Evolutionary conservation across 2,329 filamentous ascomycete genomes (phyloP).

Genomic region (Emericellopsis cladophorae): DNA sequence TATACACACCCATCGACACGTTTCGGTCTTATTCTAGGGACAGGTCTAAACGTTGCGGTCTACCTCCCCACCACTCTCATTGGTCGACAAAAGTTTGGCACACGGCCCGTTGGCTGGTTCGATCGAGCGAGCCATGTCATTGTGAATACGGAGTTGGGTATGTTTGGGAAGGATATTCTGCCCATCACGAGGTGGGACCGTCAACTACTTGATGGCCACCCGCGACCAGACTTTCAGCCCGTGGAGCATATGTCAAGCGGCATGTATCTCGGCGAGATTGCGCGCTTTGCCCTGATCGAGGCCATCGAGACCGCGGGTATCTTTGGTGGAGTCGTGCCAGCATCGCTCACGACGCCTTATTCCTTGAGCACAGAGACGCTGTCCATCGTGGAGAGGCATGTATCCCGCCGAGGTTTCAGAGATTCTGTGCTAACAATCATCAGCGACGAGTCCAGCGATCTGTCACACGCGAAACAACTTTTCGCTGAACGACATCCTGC

Average conservation of each 20-base stretch:
- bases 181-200: slow-evolving; percentile 50
- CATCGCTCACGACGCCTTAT: slow-evolving; percentile 38
- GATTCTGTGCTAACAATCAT: background rate
- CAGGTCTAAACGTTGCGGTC: slow-evolving; percentile 53
- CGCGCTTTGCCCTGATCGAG: slow-evolving; percentile 43
- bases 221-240: slow-evolving; percentile 47
- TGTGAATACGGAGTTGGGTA: slow-evolving; percentile 54
- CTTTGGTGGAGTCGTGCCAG: slow-evolving; percentile 43
- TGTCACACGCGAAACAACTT: slow-evolving; percentile 28
- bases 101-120: slow-evolving; percentile 42
- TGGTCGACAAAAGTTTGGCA: slow-evolving; percentile 41
- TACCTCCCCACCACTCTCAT: slow-evolving; percentile 48
- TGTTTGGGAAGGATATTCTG: slow-evolving; percentile 49
- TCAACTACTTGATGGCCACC: slow-evolving; percentile 36
- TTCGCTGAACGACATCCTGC: slow-evolving; percentile 40
- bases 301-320: slow-evolving; percentile 41
- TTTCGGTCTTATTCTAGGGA: slow-evolving; percentile 54
- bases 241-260: slow-evolving; percentile 51
- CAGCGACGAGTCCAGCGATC: slow-evolving; percentile 5
- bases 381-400: slow-evolving; percentile 44
- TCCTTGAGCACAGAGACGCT: slow-evolving; percentile 49
- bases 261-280: slow-evolving; percentile 55
- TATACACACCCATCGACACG: slow-evolving; percentile 46
- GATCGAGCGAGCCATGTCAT: slow-evolving; percentile 47
- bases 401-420: slow-evolving; percentile 3